Evolutionary conservation across 441 rosid genomes (phyloP), one percentile per base, ranked within the genome.

Genomic region (Theobroma grandiflorum): DNA sequence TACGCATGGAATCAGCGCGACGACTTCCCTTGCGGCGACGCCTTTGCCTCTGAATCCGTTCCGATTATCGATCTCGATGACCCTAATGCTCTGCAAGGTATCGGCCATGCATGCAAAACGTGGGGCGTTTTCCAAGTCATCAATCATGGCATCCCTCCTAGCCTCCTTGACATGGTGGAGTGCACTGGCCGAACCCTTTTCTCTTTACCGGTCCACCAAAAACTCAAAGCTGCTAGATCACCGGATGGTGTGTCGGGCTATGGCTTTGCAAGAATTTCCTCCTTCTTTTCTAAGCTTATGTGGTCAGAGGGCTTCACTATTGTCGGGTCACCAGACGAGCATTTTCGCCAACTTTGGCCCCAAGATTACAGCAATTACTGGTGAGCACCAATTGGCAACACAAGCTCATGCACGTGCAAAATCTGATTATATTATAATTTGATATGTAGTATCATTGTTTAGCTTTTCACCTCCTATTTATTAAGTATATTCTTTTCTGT

Each of bases 281-380:
- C 93, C 7, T 91, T 91, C 74, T 96, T 96, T 77, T 83, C 89
- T 4, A 93, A 94, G 88, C 88, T 81, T 58, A 90, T 96, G 97
- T 96, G 99, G 99, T 94, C 97, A n/a, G 98, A 96, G 82, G 98
- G 99, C 4, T 96, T 96, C 91, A 96, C 99, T 75, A 80, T 94
- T 33, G 72, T 85, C 45, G 98, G 95, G 55, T 90, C 98, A 26
- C 97, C 98, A 1, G 75, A 81, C 9, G 93, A 90, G 26, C 94
- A 96, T 78, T 95, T 95, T 55, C 90, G 88, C 67, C 90, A 82
- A 84, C 95, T 96, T 65, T 94, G 98, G 99, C 98, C 98, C 16
- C 83, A 72, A 35, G 91, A 88, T 82, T 81, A 87, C 87, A 64
- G 58, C 74, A 40, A 81, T 70, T 85, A 91, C 89, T 88, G 98